A percentile compares a stretch with the other conserved stretches of the same genome.
Conservation (phyloP, 1,139 yeast genomes). For the Nakaseomyces glabratus region DNA sequence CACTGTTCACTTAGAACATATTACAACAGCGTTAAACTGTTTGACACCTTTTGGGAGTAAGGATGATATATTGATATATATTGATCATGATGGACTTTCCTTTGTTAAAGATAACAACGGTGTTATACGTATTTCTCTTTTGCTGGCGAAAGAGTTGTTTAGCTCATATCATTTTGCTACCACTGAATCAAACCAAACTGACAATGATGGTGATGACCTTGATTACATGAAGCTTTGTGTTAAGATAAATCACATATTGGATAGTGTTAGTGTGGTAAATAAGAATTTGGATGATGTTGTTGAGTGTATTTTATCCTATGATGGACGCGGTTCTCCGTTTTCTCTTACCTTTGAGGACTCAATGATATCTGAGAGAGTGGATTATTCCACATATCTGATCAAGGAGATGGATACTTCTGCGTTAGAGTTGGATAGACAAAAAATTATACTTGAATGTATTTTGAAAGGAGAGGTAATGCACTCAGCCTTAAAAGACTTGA, state of each 20-base stretch:
- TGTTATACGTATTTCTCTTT: constrained; percentile 28
- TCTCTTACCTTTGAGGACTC: constrained; percentile 65
- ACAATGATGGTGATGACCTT: constrained; percentile 13
- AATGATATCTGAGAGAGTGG: constrained; percentile 59
- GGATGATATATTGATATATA: constrained; percentile 30
- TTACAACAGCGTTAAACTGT: constrained; percentile 29
- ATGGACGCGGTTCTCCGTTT: constrained; percentile 57
- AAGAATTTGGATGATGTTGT: constrained; percentile 31
- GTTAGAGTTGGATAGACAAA: constrained; percentile 42
- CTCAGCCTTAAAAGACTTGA: constrained; percentile 58
- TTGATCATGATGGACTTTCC: constrained; percentile 34
- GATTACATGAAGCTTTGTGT: constrained; percentile 29
- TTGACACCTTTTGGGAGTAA: constrained; percentile 27
- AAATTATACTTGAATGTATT: constrained; percentile 54
- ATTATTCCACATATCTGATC: constrained; percentile 48
- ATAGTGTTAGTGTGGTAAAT: constrained; percentile 38
- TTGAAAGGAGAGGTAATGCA: constrained; percentile 56
- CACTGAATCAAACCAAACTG: too few relatives aligned
- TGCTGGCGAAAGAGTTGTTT: constrained; percentile 29
- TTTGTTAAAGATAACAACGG: constrained; percentile 33
- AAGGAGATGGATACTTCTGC: constrained; percentile 34
- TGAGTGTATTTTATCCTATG: constrained; percentile 41
- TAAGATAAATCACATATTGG: constrained; percentile 38
- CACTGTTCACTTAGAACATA: constrained; percentile 30
- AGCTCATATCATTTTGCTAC: constrained; percentile 25